Conservation (phyloP, 352 stramenopile species). For the Sclerospora graminicola region DNA sequence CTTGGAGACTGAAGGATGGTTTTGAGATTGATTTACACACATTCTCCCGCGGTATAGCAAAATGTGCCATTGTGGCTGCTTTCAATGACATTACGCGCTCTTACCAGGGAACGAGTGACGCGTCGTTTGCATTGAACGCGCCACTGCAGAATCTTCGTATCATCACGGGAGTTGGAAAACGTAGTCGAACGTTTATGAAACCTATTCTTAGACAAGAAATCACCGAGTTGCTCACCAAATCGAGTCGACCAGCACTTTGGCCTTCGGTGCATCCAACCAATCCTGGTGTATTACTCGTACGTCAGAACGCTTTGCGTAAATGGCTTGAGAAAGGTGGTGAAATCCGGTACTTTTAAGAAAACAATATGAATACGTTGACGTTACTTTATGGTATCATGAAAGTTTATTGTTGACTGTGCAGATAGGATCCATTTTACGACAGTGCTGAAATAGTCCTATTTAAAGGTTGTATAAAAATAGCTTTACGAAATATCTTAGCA, state of each 20-base stretch:
- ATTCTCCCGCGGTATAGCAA: conserved; percentile 51
- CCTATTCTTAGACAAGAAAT: conserved; percentile 48
- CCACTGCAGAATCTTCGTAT: conserved; percentile 44
- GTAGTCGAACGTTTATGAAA: conserved; percentile 49
- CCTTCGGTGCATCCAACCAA: conserved; percentile 44
- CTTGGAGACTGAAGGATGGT: conserved; percentile 42
- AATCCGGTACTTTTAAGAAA: conserved; percentile 29
- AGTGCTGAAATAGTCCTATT: too few relatives aligned
- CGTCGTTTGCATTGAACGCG: conserved; percentile 12
- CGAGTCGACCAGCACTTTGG: conserved; percentile 37
- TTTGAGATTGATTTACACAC: conserved; percentile 67
- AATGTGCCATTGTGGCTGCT: conserved; percentile 55
- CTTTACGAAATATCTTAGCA: too few relatives aligned
- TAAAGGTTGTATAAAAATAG: too few relatives aligned
- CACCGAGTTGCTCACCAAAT: conserved; percentile 36
- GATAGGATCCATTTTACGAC: too few relatives aligned
- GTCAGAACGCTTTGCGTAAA: conserved; percentile 34
- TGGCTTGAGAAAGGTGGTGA: conserved; percentile 41
- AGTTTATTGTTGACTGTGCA: too few relatives aligned
- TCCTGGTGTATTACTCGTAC: conserved; percentile 43
- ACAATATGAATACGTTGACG: not conserved
- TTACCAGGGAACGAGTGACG: conserved; percentile 20
- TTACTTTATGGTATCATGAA: not conserved
- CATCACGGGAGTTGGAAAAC: conserved; percentile 59
- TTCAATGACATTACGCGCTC: conserved; percentile 34